Evolutionary conservation across 371 early-diverging fungal genomes (phyloP).

Genomic region (Rozella allomycis): DNA sequence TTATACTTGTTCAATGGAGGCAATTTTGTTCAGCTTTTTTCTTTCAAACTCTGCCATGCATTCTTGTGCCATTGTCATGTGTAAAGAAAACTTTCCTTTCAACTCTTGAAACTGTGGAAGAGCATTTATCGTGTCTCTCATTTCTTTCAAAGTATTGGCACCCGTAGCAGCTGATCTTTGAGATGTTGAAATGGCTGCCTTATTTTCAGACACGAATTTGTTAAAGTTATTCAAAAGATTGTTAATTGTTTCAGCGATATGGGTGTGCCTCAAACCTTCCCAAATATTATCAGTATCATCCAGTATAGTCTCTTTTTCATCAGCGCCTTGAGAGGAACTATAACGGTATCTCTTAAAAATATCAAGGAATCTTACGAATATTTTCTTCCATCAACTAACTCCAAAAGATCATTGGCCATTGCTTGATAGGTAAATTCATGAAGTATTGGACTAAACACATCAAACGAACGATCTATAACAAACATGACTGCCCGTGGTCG

Average conservation of each 20-base stretch:
- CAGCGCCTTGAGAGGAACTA: constrained; percentile 1
- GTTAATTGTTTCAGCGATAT: constrained; percentile 72
- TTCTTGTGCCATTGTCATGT: constrained; percentile 72
- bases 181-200: constrained; percentile 16
- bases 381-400: constrained; percentile 39
- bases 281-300: constrained; percentile 25
- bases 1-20: constrained; percentile 50
- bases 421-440: constrained; percentile 91
- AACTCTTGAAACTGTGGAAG: constrained; percentile 82
- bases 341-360: not conserved
- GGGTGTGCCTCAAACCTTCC: constrained; percentile 44
- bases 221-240: constrained; percentile 57
- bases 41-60: constrained; percentile 56
- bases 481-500: constrained; percentile 48
- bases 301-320: constrained; percentile 4
- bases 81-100: constrained; percentile 68
- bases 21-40: constrained; percentile 42
- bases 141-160: constrained; percentile 45
- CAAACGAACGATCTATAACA: constrained; percentile 71
- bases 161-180: constrained; percentile 3
- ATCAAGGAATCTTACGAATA: constrained; percentile 4
- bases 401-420: constrained; percentile 65
- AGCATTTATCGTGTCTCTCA: constrained; percentile 67
- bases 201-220: constrained; percentile 41
- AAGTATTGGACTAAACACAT: constrained; percentile 57